Percentiles rank a stretch among this genome's conserved stretches.
These are phyloP conservation scores for Flaveria sonorensis DNA, from an alignment of 129 eudicot genomes.

Conservation along the genomic window DNA sequence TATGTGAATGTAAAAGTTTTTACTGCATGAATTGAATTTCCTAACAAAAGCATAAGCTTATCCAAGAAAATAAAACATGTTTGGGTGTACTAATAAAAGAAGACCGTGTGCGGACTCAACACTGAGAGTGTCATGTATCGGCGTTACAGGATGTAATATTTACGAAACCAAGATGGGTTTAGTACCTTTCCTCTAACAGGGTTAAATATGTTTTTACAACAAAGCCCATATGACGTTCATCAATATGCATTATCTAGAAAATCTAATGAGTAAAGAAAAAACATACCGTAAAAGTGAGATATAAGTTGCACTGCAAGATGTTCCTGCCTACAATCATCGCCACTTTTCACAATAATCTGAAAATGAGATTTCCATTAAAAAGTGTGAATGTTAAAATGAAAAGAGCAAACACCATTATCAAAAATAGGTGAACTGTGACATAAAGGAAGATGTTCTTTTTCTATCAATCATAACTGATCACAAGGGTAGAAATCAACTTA, in stretches of 20 bases:
- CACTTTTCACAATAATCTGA: constrained; percentile 95
- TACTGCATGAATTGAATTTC: not conserved
- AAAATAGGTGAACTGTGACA: constrained; percentile 9
- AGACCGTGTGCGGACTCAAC: not conserved
- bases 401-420: not conserved
- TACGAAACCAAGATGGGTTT: not conserved
- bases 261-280: constrained; percentile 26
- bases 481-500: no score
- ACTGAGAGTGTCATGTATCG: constrained; percentile 2
- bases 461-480: no score
- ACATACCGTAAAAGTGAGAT: constrained; percentile 93
- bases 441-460: constrained; percentile 3
- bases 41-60: not conserved
- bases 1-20: not conserved
- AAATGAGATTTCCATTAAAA: not conserved
- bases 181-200: constrained; percentile 16
- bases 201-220: constrained; percentile 13
- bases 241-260: constrained; percentile 33
- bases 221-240: not conserved
- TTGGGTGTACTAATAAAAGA: constrained; percentile 12
- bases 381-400: not conserved
- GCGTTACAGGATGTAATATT: not conserved
- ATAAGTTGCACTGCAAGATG: constrained; percentile 99
- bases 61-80: constrained; percentile 1
- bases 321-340: constrained; percentile 99